Base-by-base conservation (phyloP, 129 eudicot genomes). In the Gnaphalium uliginosum region DNA sequence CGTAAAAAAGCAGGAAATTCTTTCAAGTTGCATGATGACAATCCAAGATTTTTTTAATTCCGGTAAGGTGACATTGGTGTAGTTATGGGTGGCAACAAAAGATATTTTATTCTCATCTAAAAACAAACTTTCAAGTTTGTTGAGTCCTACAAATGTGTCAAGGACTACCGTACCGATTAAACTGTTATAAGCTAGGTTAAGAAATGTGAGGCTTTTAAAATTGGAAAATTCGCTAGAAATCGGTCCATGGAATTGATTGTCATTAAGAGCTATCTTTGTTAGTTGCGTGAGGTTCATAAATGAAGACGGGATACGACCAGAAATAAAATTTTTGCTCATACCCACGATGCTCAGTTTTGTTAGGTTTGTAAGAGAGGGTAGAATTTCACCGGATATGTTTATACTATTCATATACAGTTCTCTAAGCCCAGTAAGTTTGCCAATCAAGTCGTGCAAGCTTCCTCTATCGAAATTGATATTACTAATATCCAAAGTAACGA, bases 301-400 rank as follows among this genome's bases (percentile, higher is more conserved):
- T 0, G 65, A 74, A 4, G 64, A 7, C 0, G 83, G 79, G 43
- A 79, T 53, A 23, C 1, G 63, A 26, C 75, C 83, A 27, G 0
- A 27, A 29, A 79, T 2, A 30, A 0, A 33, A 59, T 66, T 79
- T 4, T 70, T 0, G 0, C 0, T 11, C 39, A 81, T 37, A n/a
- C 8, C 66, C 59, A 78, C 4, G 8, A 1, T 0, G 4, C 15
- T 14, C 30, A 71, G 81, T 19, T 64, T 26, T 11, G 87, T 75
- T 10, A 80, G 76, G 76, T 83, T 83, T 57, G 76, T 63, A 27
- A 83, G 48, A 63, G 32, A 79, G 18, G 82, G 58, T 2, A 71
- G 70, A 13, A 80, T 71, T 22, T 76, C 64, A 26, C 60, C 66
- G 2, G 13, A 6, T 59, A 80, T 54, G 71, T 71, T 79, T 24